Conservation (phyloP, 148 eudicot genomes). For the Persicaria tinctoria region DNA sequence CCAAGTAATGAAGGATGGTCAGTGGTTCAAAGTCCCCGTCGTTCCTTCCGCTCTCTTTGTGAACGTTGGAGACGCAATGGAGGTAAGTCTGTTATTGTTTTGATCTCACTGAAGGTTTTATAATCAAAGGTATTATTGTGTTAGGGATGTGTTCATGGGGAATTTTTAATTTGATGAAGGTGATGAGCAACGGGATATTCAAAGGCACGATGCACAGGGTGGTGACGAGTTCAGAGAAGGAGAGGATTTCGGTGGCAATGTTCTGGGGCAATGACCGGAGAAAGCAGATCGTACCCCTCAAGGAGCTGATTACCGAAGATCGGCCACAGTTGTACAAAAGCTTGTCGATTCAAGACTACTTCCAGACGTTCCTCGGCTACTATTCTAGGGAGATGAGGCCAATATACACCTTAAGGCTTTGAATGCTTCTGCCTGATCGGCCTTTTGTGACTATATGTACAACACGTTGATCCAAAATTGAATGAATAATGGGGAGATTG, state of each 20-base stretch:
- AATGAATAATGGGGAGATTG: too few species aligned
- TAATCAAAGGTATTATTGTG: too few species aligned
- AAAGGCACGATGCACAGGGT: conserved; percentile 28
- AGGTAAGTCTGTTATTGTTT: conserved; percentile 15
- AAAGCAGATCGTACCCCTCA: conserved; percentile 18
- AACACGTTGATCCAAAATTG: too few species aligned
- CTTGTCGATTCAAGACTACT: conserved; percentile 1
- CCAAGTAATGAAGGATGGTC: conserved; percentile 34
- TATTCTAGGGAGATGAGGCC: too few species aligned
- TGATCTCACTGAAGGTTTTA: background rate
- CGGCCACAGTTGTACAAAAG: conserved; percentile 24
- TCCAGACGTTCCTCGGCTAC: conserved; percentile 41
- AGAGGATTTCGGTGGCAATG: conserved; percentile 21
- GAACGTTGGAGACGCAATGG: conserved; percentile 34
- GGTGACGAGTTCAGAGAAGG: conserved; percentile 20
- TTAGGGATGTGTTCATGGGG: background rate
- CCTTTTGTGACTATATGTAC: too few species aligned
- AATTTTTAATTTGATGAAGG: conserved; percentile 12
- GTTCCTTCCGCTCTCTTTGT: conserved; percentile 34
- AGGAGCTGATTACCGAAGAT: conserved; percentile 17
- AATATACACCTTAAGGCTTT: too few species aligned
- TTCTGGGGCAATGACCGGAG: conserved; percentile 9
- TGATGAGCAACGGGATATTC: conserved; percentile 25
- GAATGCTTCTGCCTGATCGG: conserved; percentile 25
- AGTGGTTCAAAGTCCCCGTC: conserved; percentile 39